These are phyloP conservation scores for Akebia trifoliata DNA, from an alignment of 164 flowering plant species.

Conservation along the genomic window DNA sequence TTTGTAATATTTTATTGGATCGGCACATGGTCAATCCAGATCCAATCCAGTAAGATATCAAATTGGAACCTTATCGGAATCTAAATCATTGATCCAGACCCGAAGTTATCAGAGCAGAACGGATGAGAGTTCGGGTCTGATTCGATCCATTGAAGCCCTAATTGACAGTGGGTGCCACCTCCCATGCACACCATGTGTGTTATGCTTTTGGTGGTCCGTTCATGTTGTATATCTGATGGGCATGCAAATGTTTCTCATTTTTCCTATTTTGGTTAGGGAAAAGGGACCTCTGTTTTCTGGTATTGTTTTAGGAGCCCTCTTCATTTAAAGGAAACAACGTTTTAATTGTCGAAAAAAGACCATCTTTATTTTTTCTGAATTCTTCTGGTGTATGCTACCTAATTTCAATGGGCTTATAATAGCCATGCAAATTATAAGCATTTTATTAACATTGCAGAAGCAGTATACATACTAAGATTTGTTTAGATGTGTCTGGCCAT, in stretches of 20 bases:
- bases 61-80: too few relatives aligned
- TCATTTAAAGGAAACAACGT: background rate
- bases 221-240: background rate
- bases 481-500: conserved; percentile 44
- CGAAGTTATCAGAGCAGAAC: too few relatives aligned
- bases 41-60: too few relatives aligned
- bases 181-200: too few relatives aligned
- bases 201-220: background rate
- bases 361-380: background rate
- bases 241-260: background rate
- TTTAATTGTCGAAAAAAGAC: background rate
- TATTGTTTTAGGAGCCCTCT: background rate
- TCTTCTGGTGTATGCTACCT: conserved; percentile 5
- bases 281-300: background rate
- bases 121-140: too few relatives aligned
- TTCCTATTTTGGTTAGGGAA: background rate
- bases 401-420: background rate
- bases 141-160: too few relatives aligned
- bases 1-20: too few relatives aligned
- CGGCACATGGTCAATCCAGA: too few relatives aligned
- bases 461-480: conserved; percentile 37
- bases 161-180: too few relatives aligned
- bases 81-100: too few relatives aligned
- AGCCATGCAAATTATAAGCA: conserved; percentile 14
- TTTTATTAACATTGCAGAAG: conserved; percentile 17